Conservation (phyloP, 805 yeast species). For the Sugiyamaella qingdaonensis region DNA sequence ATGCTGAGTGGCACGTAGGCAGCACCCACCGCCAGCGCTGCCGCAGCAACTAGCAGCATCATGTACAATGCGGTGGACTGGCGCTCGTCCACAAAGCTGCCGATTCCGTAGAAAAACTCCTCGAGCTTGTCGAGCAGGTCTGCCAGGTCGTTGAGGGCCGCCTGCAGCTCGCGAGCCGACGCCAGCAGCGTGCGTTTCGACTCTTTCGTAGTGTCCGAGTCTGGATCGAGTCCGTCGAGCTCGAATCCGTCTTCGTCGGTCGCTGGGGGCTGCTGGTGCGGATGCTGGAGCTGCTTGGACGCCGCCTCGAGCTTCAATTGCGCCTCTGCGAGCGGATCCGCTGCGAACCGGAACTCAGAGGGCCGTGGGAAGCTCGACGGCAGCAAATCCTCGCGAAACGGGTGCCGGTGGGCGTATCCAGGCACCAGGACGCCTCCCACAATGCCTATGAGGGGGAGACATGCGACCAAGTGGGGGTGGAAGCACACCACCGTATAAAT, state of each 20-base stretch:
- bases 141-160: slow-evolving; percentile 30
- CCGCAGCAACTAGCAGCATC: slow-evolving; percentile 13
- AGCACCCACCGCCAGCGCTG: slow-evolving; percentile 40
- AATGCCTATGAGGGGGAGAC: slow-evolving; percentile 57
- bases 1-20: slow-evolving; percentile 52
- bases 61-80: slow-evolving; percentile 58
- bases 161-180: slow-evolving; percentile 13
- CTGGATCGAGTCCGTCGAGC: neutral
- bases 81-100: slow-evolving; percentile 67
- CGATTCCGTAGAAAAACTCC: slow-evolving; percentile 53
- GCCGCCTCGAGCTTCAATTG: neutral
- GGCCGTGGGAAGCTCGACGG: slow-evolving; percentile 24
- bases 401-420: slow-evolving; percentile 66
- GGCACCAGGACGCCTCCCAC: slow-evolving; percentile 62
- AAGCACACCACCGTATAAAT: slow-evolving; percentile 64
- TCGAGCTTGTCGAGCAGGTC: slow-evolving; percentile 49
- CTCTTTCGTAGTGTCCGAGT: neutral
- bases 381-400: slow-evolving; percentile 35
- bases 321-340: slow-evolving; percentile 3
- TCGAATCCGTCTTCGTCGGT: neutral
- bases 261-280: neutral
- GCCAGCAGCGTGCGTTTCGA: slow-evolving; percentile 1
- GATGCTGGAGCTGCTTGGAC: neutral
- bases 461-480: slow-evolving; percentile 63
- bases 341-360: neutral